These are phyloP conservation scores for Rhizoctonia solani DNA, from an alignment of 1,284 basidiomycete species.

Conservation along the genomic window DNA sequence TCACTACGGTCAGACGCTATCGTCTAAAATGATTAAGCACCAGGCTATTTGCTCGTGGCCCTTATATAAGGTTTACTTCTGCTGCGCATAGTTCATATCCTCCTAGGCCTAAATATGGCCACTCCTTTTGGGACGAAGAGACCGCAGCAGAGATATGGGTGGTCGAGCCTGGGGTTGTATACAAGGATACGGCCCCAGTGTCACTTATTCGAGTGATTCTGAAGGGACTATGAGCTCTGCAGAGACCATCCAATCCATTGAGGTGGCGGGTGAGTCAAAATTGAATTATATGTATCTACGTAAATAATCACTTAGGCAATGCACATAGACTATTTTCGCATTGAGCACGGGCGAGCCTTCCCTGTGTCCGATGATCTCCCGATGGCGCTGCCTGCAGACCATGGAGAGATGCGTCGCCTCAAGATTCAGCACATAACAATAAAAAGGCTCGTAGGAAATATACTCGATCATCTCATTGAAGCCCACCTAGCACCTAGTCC, in stretches of 20 bases:
- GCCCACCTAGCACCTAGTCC: neutral
- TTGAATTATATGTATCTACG: neutral
- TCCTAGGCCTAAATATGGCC: too few species aligned
- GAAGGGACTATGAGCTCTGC: neutral
- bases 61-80: too few species aligned
- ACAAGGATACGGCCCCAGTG: neutral
- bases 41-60: too few species aligned
- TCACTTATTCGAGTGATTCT: neutral
- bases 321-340: slow-evolving; percentile 34
- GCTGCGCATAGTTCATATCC: too few species aligned
- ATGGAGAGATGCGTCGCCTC: slow-evolving; percentile 29
- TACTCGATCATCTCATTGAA: neutral
- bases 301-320: neutral
- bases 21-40: too few species aligned
- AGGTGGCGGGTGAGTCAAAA: neutral
- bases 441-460: slow-evolving; percentile 30
- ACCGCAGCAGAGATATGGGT: slow-evolving; percentile 5
- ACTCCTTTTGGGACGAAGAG: neutral
- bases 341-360: slow-evolving; percentile 35
- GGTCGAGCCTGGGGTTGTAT: neutral
- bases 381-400: slow-evolving; percentile 32
- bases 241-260: neutral
- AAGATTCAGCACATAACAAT: slow-evolving; percentile 31
- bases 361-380: slow-evolving; percentile 34
- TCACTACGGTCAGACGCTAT: too few species aligned